Percentiles rank a stretch among this genome's conserved stretches.
Evolutionary conservation across 306 rosid species (phyloP).

Genomic region (barrel medic (Medicago truncatula)): MtrunA17r5.0-ANR NC_053044.1:38945001-38945500

Average conservation of each 20-base stretch:
- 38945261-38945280: neutral
- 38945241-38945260: neutral
- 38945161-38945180: neutral
- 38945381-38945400: conserved; percentile 98
- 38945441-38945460: conserved; percentile 76
- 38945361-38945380: conserved; percentile 97
- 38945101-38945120: no score
- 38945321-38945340: conserved; percentile 70
- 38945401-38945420: conserved; percentile 97
- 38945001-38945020: no score
- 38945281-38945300: neutral
- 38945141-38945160: neutral
- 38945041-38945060: no score
- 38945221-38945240: neutral
- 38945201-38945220: neutral
- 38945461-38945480: conserved; percentile 92
- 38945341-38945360: conserved; percentile 88
- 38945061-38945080: no score
- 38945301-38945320: conserved; percentile 1
- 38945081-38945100: no score
- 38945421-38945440: conserved; percentile 80
- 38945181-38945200: neutral
- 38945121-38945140: neutral
- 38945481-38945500: conserved; percentile 63
- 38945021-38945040: no score